A percentile compares a stretch with the other conserved stretches of the same genome.
Evolutionary conservation across 805 yeast genomes (phyloP).

Genomic region (Myxozyma geophila): DNA sequence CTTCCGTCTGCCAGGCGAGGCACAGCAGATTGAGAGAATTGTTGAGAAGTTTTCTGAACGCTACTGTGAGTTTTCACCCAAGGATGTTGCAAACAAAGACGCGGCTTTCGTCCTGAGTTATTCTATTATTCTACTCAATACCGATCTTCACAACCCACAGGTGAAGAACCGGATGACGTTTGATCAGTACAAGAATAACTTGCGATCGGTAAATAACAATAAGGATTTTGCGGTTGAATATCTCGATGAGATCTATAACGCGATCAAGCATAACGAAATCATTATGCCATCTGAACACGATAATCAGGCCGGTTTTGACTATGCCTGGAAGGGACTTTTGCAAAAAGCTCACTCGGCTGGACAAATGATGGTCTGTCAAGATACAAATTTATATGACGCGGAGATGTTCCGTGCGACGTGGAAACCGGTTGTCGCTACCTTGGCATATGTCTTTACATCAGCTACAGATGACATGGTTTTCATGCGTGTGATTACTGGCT

Average conservation of each 20-base stretch:
- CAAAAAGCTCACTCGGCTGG: constrained; percentile 40
- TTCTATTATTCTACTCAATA: constrained; percentile 89
- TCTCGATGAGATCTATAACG: constrained; percentile 74
- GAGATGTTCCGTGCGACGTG: constrained; percentile 69
- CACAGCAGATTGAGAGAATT: constrained; percentile 92
- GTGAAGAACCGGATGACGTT: constrained; percentile 87
- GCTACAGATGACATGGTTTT: constrained; percentile 91
- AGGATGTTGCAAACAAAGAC: constrained; percentile 78
- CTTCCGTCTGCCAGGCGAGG: constrained; percentile 94
- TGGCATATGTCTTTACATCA: constrained; percentile 78
- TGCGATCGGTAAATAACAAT: constrained; percentile 74
- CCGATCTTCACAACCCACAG: constrained; percentile 90
- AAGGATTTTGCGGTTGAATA: constrained; percentile 87
- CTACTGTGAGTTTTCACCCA: constrained; percentile 68
- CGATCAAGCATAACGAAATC: constrained; percentile 84
- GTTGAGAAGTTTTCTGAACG: constrained; percentile 84
- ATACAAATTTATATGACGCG: constrained; percentile 61
- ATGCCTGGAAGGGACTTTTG: constrained; percentile 52
- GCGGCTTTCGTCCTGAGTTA: constrained; percentile 91
- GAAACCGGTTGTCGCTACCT: constrained; percentile 67
- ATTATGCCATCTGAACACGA: constrained; percentile 98
- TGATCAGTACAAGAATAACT: constrained; percentile 76
- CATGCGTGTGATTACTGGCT: constrained; percentile 81
- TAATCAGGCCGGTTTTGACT: constrained; percentile 90
- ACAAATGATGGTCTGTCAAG: constrained; percentile 23